phyloP scores from a whole-genome alignment of 179 eudicot genomes.

The Silene vulgaris region DNA sequence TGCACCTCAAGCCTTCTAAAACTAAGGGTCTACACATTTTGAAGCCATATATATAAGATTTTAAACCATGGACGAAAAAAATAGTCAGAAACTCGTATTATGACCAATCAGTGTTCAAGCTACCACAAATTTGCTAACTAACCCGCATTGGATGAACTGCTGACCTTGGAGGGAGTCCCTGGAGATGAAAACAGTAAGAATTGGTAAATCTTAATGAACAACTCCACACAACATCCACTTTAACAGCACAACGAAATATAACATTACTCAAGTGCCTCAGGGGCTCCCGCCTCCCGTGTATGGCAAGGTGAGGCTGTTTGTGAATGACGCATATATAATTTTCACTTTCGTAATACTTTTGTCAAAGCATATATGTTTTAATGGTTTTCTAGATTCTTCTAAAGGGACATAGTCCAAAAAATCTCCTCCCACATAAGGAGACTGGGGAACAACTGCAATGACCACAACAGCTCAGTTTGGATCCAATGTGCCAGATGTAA shows the following conservation, averaged over 20 bases:
- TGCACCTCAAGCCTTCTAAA: not conserved
- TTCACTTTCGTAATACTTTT: not conserved
- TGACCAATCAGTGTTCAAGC: conserved; percentile 7
- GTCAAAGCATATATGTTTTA: not conserved
- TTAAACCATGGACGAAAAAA: not conserved
- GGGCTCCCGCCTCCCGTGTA: not conserved
- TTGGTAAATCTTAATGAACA: not conserved
- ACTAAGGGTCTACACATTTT: not conserved
- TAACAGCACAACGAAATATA: not conserved
- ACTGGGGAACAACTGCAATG: not conserved
- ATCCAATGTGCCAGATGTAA: not conserved
- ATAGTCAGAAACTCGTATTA: not conserved
- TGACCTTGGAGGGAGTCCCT: conserved; percentile 98
- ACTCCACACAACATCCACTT: not conserved
- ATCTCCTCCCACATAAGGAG: not conserved
- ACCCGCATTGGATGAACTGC: conserved; percentile 99
- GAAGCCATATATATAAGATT: not conserved
- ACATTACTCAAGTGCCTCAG: not conserved
- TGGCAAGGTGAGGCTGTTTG: not conserved
- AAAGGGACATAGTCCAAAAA: not conserved
- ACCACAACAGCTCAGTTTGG: not conserved
- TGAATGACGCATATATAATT: not conserved
- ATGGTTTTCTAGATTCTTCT: not conserved
- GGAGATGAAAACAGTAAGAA: conserved; percentile 18
- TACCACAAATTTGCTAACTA: conserved; percentile 31